Evolutionary conservation across 352 stramenopile genomes (phyloP).

Genomic region (Paralagenidium karlingii): DNA sequence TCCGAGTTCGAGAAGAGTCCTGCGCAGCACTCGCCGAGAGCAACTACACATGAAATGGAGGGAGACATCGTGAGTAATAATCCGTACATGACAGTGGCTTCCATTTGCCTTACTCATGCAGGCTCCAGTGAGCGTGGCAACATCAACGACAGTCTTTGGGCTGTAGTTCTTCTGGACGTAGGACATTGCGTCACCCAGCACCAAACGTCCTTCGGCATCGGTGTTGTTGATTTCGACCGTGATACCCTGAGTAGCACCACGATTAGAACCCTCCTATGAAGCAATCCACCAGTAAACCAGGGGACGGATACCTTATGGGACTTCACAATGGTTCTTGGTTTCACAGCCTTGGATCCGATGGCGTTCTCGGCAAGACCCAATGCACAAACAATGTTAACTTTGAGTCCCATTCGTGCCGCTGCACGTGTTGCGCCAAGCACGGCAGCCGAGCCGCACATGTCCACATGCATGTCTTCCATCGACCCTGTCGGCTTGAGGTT

Average conservation of each 20-base stretch:
- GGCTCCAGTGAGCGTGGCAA: conserved; percentile 88
- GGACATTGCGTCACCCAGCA: conserved; percentile 83
- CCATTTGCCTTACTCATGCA: conserved; percentile 71
- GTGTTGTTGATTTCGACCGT: conserved; percentile 90
- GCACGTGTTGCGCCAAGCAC: conserved; percentile 73
- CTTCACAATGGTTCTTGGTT: conserved; percentile 81
- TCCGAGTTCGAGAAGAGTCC: conserved; percentile 90
- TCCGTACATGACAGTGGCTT: background rate
- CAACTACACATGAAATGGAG: conserved; percentile 20
- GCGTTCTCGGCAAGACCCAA: conserved; percentile 73
- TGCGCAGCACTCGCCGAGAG: conserved; percentile 79
- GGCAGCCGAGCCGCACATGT: conserved; percentile 85
- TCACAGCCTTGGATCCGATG: conserved; percentile 78
- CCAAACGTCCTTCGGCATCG: conserved; percentile 86
- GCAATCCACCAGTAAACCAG: background rate
- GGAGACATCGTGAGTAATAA: background rate
- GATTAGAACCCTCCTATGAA: too few relatives aligned
- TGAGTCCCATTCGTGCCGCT: conserved; percentile 47
- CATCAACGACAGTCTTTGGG: conserved; percentile 88
- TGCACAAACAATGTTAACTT: conserved; percentile 71
- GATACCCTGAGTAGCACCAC: conserved; percentile 38
- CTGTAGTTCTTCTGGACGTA: conserved; percentile 83
- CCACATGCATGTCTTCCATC: conserved; percentile 89
- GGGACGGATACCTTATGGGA: conserved; percentile 47
- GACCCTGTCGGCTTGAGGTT: conserved; percentile 88